phyloP scores from a whole-genome alignment of 2,329 filamentous ascomycete genomes.

The Elsinoe batatas region DNA sequence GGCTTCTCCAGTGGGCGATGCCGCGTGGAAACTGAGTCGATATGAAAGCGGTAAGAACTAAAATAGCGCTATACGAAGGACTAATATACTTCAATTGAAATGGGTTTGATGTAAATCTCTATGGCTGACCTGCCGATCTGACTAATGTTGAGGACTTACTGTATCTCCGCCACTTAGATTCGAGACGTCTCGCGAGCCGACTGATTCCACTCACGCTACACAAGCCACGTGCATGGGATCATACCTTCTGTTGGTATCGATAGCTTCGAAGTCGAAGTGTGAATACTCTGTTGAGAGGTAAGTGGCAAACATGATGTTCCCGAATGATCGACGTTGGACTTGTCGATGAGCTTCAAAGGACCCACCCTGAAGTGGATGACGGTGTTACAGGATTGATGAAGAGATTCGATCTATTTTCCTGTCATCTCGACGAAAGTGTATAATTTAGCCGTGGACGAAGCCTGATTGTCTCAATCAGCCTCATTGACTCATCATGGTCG shows the following conservation, averaged over 20 bases:
- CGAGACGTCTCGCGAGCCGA: background rate
- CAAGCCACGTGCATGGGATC: too few relatives aligned
- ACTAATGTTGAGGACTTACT: slow-evolving; percentile 3
- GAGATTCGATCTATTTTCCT: background rate
- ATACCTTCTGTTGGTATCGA: too few relatives aligned
- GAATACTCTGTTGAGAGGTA: background rate
- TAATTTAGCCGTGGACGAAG: background rate
- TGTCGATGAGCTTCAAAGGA: background rate
- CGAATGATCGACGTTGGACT: background rate
- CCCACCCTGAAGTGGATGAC: background rate
- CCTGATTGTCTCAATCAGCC: background rate
- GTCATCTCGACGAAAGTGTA: too few relatives aligned
- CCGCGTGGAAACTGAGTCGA: too few relatives aligned
- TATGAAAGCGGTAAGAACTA: too few relatives aligned
- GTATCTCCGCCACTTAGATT: background rate
- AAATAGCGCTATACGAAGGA: background rate
- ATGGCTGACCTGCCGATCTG: background rate
- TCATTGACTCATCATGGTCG: background rate
- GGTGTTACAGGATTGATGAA: background rate
- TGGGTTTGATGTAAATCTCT: background rate
- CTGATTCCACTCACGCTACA: too few relatives aligned
- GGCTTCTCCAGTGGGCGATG: too few relatives aligned
- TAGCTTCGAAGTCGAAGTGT: too few relatives aligned
- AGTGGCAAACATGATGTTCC: background rate
- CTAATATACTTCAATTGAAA: background rate